Percentiles rank a stretch among this genome's conserved stretches.
These are phyloP conservation scores for Kwoniella shandongensis DNA, from an alignment of 768 basidiomycete genomes.

Conservation along the genomic window DNA sequence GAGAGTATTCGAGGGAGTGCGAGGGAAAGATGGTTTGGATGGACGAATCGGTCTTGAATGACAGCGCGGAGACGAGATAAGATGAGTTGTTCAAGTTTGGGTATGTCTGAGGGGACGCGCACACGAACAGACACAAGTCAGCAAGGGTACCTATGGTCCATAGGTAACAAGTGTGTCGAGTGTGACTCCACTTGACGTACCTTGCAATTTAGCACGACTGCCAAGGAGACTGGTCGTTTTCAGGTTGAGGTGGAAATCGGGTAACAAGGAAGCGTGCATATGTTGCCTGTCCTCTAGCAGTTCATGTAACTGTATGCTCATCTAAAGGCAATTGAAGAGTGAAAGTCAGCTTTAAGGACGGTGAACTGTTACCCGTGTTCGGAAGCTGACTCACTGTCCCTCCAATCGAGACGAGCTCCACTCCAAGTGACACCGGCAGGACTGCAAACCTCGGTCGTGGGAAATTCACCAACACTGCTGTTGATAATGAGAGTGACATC, in stretches of 20 bases:
- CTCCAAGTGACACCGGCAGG: slow-evolving; percentile 68
- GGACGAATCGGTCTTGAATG: slow-evolving; percentile 55
- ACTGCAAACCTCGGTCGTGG: slow-evolving; percentile 57
- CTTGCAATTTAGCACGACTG: slow-evolving; percentile 89
- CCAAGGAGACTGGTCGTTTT: slow-evolving; percentile 90
- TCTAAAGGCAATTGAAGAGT: slow-evolving; percentile 25
- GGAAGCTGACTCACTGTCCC: slow-evolving; percentile 59
- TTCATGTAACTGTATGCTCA: slow-evolving; percentile 49
- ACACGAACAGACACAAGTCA: not conserved
- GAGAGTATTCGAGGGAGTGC: slow-evolving; percentile 43
- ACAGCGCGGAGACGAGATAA: slow-evolving; percentile 74
- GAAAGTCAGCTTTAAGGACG: not conserved
- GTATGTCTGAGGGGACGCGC: slow-evolving; percentile 66
- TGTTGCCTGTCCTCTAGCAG: slow-evolving; percentile 58
- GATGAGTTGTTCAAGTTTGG: slow-evolving; percentile 94
- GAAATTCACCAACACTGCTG: slow-evolving; percentile 56
- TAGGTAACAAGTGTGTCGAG: too few relatives aligned
- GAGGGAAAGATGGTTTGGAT: slow-evolving; percentile 44
- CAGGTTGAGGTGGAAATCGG: slow-evolving; percentile 82
- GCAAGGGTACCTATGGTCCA: not conserved
- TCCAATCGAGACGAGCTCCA: slow-evolving; percentile 84
- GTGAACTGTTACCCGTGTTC: not conserved
- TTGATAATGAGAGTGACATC: slow-evolving; percentile 63
- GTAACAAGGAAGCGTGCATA: slow-evolving; percentile 73
- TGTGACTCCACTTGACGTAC: slow-evolving; percentile 25